These are phyloP conservation scores for Fomitopsis betulina DNA, from an alignment of 1,284 basidiomycete genomes.

Conservation along the genomic window DNA sequence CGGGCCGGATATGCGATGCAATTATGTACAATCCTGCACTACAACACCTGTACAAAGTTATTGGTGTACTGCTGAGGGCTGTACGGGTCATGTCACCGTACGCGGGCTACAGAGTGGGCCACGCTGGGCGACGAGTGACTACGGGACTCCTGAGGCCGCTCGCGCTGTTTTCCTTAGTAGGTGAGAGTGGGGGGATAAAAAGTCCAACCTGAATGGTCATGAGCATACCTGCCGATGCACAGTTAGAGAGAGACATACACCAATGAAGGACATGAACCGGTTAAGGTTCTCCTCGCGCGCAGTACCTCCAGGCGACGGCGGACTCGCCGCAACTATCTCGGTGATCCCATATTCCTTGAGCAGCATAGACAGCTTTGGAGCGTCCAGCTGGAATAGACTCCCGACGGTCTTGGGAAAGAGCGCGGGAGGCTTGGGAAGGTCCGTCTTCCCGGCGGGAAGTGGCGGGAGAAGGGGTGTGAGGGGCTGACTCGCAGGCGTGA, in stretches of 20 bases:
- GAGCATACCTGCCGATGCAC: neutral
- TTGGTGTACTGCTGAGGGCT: no score
- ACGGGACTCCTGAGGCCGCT: neutral
- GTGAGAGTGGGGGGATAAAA: neutral
- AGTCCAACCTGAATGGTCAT: neutral
- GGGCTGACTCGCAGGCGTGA: constrained; percentile 31
- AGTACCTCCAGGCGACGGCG: constrained; percentile 29
- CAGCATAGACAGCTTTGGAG: neutral
- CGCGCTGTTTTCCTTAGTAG: neutral
- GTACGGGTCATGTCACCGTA: neutral
- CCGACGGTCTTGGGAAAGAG: neutral
- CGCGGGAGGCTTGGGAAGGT: constrained; percentile 27
- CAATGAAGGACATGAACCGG: constrained; percentile 41
- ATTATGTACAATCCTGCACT: no score
- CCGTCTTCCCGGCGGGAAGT: constrained; percentile 32
- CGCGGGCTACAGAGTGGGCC: neutral
- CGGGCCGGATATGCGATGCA: neutral
- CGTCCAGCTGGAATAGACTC: neutral
- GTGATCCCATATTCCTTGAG: neutral
- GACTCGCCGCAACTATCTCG: neutral
- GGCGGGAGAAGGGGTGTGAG: constrained; percentile 44
- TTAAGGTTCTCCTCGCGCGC: constrained; percentile 37
- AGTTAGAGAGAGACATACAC: constrained; percentile 30
- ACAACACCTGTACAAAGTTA: no score
- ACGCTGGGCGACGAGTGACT: neutral